Evolutionary conservation across 2,329 filamentous ascomycete genomes (phyloP), one percentile per base, ranked within the genome.

Genomic region (Colletotrichum eleusines): DNA sequence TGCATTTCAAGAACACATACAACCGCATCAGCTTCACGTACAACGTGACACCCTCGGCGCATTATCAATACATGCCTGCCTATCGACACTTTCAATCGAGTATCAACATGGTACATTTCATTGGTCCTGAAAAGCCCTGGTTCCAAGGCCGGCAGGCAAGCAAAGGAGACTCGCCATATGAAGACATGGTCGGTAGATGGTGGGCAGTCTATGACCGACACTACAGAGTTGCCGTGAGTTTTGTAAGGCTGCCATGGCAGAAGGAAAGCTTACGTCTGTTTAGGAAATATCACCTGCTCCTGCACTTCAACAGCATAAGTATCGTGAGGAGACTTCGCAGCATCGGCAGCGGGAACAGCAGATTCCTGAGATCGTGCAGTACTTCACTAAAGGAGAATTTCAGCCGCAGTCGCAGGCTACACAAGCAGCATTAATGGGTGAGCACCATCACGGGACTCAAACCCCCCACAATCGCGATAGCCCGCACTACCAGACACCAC

Each of bases 41-140:
- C 85, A 99, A 99, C 80, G 96, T 96, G 81, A 99, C 96, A 0
- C 96, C 96, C 1, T 98, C 94, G 73, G 95, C 92, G 31, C 94
- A 97, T 80, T 99, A 99, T 83, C 96, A 99, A 83, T 99, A 98
- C 82, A 87, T 98, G 66, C 96, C 96, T 16, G 96, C 96, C 63
- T 99, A 97, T 82, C 90, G 91, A 74, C 94, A 98, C 84, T 97
- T 97, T 80, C 93, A 97, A 81, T 92, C 92, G 58, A 92, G 90
- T 75, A 97, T 99, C 76, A 95, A 88, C 78, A 88, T 97, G 84
- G 91, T 97, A 33, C 96, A 99, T 82, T 99, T 98, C 81, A 98
- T 99, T 76, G 96, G 96, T 51, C 83, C 90, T 69, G 88, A 93
- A 66, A 99, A 99, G 83, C 96, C 96, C 0, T 99, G 96, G 96